Evolutionary conservation across 2,329 filamentous ascomycete species (phyloP).

Genomic region (Magnaporthiopsis incrustans): DNA sequence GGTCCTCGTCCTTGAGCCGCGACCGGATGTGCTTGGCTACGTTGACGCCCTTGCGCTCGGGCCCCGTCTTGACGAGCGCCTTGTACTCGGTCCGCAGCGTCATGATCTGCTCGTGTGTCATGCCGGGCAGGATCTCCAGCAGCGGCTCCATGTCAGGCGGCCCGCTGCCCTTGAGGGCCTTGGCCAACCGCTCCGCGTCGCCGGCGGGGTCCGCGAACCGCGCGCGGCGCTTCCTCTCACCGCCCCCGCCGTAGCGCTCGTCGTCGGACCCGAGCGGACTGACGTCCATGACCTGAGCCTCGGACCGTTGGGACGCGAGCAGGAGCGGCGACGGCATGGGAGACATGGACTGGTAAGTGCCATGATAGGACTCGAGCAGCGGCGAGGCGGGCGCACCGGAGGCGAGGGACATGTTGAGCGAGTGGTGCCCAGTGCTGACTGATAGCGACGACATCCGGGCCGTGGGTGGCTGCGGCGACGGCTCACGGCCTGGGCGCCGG

Average conservation of each 20-base stretch:
- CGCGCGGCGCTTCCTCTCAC: slow-evolving; percentile 48
- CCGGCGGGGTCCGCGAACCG: slow-evolving; percentile 80
- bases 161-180: slow-evolving; percentile 59
- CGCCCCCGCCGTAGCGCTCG: slow-evolving; percentile 25
- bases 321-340: slow-evolving; percentile 84
- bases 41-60: slow-evolving; percentile 69
- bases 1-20: slow-evolving; percentile 63
- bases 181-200: slow-evolving; percentile 68
- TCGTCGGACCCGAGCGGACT: slow-evolving; percentile 44
- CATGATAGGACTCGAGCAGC: slow-evolving; percentile 83
- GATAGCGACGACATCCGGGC: slow-evolving; percentile 44
- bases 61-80: slow-evolving; percentile 71
- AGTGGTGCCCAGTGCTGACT: slow-evolving; percentile 36
- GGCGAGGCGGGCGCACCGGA: slow-evolving; percentile 65
- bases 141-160: slow-evolving; percentile 62
- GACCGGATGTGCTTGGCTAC: slow-evolving; percentile 77
- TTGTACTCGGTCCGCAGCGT: slow-evolving; percentile 87
- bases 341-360: slow-evolving; percentile 89
- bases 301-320: slow-evolving; percentile 34
- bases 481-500: slow-evolving; percentile 27
- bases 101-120: slow-evolving; percentile 83
- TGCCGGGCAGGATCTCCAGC: slow-evolving; percentile 73
- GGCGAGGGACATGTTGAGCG: slow-evolving; percentile 35
- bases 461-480: slow-evolving; percentile 40
- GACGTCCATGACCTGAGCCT: slow-evolving; percentile 35